Conservation (phyloP, 345 rosid genomes). For the Bruguiera parviflora region DNA sequence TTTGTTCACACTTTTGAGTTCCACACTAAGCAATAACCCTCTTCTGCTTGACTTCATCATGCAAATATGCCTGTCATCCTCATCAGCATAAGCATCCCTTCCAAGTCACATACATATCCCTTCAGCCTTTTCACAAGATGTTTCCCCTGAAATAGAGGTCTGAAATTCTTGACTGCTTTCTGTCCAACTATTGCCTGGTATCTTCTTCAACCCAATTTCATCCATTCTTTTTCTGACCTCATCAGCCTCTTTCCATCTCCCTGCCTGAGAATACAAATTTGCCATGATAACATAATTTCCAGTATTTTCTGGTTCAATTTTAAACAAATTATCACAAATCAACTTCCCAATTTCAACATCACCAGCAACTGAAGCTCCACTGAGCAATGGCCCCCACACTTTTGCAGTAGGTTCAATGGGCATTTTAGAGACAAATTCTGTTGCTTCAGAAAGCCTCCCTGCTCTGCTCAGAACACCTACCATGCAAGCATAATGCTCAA, state of each 20-base stretch:
- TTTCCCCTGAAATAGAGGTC: constrained; percentile 44
- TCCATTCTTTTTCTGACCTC: constrained; percentile 55
- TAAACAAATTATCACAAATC: constrained; percentile 54
- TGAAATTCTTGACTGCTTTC: constrained; percentile 45
- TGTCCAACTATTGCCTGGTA: constrained; percentile 74
- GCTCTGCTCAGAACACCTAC: constrained; percentile 74
- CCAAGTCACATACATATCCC: constrained; percentile 36
- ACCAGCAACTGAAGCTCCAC: constrained; percentile 67
- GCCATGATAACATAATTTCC: constrained; percentile 78
- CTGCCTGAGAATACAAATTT: constrained; percentile 69
- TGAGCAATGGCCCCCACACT: constrained; percentile 85
- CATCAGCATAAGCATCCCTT: constrained; percentile 43
- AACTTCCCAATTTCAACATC: constrained; percentile 64
- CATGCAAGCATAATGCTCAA: constrained; percentile 84
- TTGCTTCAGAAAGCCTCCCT: constrained; percentile 66
- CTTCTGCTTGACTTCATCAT: constrained; percentile 33
- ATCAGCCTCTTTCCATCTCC: constrained; percentile 87
- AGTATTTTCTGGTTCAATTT: constrained; percentile 73
- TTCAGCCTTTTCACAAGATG: constrained; percentile 39
- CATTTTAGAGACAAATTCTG: constrained; percentile 61
- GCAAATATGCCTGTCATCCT: constrained; percentile 40
- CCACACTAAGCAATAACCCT: constrained; percentile 10
- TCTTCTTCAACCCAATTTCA: constrained; percentile 62
- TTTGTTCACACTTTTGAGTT: neutral
- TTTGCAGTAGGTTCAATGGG: constrained; percentile 65